A percentile compares a stretch with the other conserved stretches of the same genome.
phyloP scores from a whole-genome alignment of 2,329 filamentous ascomycete species.

The Pyricularia sp. region DNA sequence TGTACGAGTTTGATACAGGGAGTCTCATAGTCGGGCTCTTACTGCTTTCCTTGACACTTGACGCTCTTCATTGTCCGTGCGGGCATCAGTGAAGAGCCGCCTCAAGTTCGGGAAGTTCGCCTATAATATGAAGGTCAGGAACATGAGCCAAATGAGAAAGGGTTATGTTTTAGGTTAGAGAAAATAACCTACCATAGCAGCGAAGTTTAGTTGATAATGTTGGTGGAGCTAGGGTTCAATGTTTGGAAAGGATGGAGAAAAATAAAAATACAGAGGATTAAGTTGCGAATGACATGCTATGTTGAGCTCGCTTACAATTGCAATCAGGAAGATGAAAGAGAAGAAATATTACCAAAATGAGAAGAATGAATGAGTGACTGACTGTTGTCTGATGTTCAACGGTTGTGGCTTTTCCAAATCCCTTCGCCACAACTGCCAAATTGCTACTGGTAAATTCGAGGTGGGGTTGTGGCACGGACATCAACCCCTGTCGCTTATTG shows the following conservation, averaged over 20 bases:
- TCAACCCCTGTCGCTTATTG: neutral
- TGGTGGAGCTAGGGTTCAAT: neutral
- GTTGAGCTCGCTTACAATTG: too few relatives aligned
- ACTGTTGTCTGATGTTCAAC: neutral
- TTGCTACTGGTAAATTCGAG: neutral
- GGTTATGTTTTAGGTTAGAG: neutral
- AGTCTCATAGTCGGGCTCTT: slow-evolving; percentile 20
- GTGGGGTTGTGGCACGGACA: neutral
- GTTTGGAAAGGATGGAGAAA: neutral
- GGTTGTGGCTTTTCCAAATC: neutral
- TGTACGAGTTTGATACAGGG: neutral
- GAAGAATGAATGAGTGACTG: neutral
- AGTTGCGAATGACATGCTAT: neutral
- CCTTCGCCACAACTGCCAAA: neutral
- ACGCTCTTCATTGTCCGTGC: slow-evolving; percentile 86
- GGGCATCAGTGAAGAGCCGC: slow-evolving; percentile 86
- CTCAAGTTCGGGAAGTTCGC: slow-evolving; percentile 87
- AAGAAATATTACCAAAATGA: neutral
- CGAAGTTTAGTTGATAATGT: neutral
- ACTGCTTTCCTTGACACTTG: slow-evolving; percentile 89
- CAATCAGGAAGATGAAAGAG: too few relatives aligned
- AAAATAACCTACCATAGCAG: neutral
- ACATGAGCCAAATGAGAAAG: neutral
- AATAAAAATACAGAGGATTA: neutral
- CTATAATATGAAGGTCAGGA: slow-evolving; percentile 19